Percentiles rank a stretch among this genome's conserved stretches.
Conservation (phyloP, 1,284 basidiomycete genomes). For the Exobasidium cylindrosporum region DNA sequence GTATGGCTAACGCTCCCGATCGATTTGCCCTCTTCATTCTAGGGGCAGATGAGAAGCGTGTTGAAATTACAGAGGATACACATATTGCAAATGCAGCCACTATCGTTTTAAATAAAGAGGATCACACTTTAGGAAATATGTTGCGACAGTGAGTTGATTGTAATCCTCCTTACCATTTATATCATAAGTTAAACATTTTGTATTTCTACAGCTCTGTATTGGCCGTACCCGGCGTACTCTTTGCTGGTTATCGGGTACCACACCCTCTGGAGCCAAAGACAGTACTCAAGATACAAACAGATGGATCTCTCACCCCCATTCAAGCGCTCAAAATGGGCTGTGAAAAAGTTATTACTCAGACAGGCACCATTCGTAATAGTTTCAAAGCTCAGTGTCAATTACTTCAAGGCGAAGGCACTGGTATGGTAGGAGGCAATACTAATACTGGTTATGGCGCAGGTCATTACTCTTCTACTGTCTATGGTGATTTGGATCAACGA, state of each 20-base stretch:
- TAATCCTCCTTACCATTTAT: background rate
- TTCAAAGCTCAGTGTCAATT: slow-evolving; percentile 11
- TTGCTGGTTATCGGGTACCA: slow-evolving; percentile 96
- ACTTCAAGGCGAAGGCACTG: background rate
- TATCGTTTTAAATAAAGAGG: slow-evolving; percentile 88
- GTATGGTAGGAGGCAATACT: background rate
- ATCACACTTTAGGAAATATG: slow-evolving; percentile 96
- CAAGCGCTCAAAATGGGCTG: slow-evolving; percentile 81
- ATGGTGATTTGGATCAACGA: slow-evolving; percentile 5
- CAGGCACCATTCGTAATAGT: slow-evolving; percentile 55
- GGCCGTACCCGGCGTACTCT: slow-evolving; percentile 61
- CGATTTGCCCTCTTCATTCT: slow-evolving; percentile 87
- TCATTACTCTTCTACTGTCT: background rate
- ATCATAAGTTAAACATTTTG: background rate
- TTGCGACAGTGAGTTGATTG: slow-evolving; percentile 71
- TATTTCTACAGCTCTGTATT: slow-evolving; percentile 35
- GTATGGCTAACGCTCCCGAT: slow-evolving; percentile 73
- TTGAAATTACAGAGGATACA: slow-evolving; percentile 89
- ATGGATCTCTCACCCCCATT: slow-evolving; percentile 78
- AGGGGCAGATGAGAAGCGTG: slow-evolving; percentile 84
- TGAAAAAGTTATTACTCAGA: slow-evolving; percentile 73
- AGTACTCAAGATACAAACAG: slow-evolving; percentile 90
- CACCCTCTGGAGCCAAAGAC: slow-evolving; percentile 94
- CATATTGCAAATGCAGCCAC: slow-evolving; percentile 96
- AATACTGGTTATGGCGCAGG: background rate